A percentile compares a stretch with the other conserved stretches of the same genome.
phyloP scores from a whole-genome alignment of 352 stramenopile genomes.

The Globisporangium paddicum region DNA sequence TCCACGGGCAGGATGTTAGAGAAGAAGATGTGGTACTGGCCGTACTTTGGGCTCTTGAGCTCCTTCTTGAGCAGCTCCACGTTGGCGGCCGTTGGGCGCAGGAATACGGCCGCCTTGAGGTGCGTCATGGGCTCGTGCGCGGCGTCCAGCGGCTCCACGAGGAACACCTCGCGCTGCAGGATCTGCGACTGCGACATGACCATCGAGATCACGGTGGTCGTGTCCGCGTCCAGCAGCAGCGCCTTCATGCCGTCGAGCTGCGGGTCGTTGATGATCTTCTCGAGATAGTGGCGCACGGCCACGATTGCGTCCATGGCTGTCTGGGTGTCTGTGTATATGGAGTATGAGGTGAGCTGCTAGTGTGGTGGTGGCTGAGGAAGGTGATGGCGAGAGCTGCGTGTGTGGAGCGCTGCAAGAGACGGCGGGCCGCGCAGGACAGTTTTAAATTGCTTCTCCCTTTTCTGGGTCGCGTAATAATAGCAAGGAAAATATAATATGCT shows the following conservation, averaged over 20 bases:
- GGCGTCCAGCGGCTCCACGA: constrained; percentile 91
- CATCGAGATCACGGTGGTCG: constrained; percentile 94
- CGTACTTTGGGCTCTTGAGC: constrained; percentile 93
- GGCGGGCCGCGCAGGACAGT: background rate
- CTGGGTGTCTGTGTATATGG: background rate
- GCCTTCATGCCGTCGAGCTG: constrained; percentile 95
- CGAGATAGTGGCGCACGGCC: constrained; percentile 66
- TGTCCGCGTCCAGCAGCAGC: constrained; percentile 93
- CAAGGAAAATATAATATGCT: constrained; percentile 2
- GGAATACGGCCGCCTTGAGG: constrained; percentile 94
- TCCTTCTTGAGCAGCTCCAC: constrained; percentile 91
- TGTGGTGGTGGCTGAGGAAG: background rate
- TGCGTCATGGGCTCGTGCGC: constrained; percentile 87
- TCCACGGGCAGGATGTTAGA: constrained; percentile 94
- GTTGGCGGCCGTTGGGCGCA: constrained; percentile 91
- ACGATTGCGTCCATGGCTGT: constrained; percentile 66
- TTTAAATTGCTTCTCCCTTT: background rate
- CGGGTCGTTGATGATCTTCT: constrained; percentile 79
- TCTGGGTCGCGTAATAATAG: constrained; percentile 3
- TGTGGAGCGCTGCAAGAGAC: background rate
- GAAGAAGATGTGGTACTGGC: constrained; percentile 99
- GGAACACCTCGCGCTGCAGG: constrained; percentile 93
- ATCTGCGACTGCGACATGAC: constrained; percentile 97
- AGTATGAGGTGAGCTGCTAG: background rate
- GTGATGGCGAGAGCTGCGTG: background rate